Conservation (phyloP, 352 stramenopile genomes). For the Globisporangium splendens region DNA sequence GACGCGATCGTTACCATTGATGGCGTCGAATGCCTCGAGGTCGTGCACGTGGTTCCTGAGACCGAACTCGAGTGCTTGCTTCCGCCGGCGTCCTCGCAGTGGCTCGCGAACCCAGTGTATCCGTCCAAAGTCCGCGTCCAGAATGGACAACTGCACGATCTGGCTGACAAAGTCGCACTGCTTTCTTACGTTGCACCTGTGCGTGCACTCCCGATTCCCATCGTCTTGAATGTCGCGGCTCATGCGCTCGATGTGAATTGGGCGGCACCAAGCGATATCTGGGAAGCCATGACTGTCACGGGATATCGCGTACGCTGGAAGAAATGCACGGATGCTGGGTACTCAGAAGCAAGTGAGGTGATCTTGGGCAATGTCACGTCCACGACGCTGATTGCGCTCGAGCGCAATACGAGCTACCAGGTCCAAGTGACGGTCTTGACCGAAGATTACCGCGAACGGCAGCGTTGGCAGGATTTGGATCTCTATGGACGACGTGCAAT, state of each 20-base stretch:
- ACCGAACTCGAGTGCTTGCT: conserved; percentile 74
- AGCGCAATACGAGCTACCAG: conserved; percentile 56
- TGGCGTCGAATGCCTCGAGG: conserved; percentile 59
- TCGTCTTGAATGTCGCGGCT: conserved; percentile 75
- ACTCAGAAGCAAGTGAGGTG: conserved; percentile 19
- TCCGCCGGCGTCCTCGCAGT: conserved; percentile 34
- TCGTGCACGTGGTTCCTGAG: conserved; percentile 51
- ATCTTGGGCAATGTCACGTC: conserved; percentile 90
- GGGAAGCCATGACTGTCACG: conserved; percentile 77
- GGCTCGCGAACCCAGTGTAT: conserved; percentile 28
- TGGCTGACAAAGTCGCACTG: conserved; percentile 53
- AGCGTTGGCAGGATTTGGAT: conserved; percentile 68
- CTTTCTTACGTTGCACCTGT: conserved; percentile 66
- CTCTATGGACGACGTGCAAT: conserved; percentile 74
- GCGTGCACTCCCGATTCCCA: conserved; percentile 23
- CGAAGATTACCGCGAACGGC: conserved; percentile 55
- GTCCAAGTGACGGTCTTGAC: conserved; percentile 76
- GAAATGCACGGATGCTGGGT: conserved; percentile 24
- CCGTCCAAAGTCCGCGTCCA: conserved; percentile 59
- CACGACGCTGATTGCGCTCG: conserved; percentile 80
- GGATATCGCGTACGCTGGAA: conserved; percentile 78
- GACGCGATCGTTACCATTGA: conserved; percentile 73
- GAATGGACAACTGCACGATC: conserved; percentile 52
- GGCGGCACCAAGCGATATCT: conserved; percentile 52
- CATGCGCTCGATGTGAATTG: conserved; percentile 82